Evolutionary conservation across 331 rosid genomes (phyloP).

Genomic region (Rosa hybrid): DNA sequence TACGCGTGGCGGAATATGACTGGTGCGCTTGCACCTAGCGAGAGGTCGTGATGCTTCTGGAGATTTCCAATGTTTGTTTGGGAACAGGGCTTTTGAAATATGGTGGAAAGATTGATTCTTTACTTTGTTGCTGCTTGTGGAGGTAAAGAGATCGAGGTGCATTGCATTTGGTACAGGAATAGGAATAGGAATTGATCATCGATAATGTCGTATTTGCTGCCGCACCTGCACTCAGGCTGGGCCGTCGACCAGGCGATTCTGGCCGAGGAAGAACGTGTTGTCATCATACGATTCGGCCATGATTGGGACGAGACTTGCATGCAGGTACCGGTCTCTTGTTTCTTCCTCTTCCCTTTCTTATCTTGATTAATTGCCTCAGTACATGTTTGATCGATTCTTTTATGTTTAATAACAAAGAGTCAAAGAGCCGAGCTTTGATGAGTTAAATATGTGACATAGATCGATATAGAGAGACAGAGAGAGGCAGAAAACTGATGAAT

Average conservation of each 20-base stretch:
- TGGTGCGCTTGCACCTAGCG: neutral
- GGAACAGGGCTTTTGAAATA: neutral
- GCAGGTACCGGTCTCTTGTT: slow-evolving; percentile 49
- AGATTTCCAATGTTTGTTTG: neutral
- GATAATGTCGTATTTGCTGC: slow-evolving; percentile 77
- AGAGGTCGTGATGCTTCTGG: neutral
- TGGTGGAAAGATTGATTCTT: neutral
- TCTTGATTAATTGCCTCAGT: neutral
- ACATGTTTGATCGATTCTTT: neutral
- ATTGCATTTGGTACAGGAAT: neutral
- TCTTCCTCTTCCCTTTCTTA: neutral
- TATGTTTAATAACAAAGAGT: neutral
- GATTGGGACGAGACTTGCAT: slow-evolving; percentile 96
- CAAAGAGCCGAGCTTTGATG: neutral
- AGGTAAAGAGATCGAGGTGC: neutral
- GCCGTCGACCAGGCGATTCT: slow-evolving; percentile 90
- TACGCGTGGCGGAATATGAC: neutral
- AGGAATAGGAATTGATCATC: neutral
- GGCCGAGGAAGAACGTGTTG: slow-evolving; percentile 69
- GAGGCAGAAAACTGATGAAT: too few relatives aligned
- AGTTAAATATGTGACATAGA: too few relatives aligned
- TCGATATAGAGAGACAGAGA: too few relatives aligned
- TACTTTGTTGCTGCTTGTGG: neutral
- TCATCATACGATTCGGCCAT: slow-evolving; percentile 65
- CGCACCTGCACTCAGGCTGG: slow-evolving; percentile 88